Evolutionary conservation across 805 yeast genomes (phyloP).

Genomic region (Yamadazyma sp.): DNA sequence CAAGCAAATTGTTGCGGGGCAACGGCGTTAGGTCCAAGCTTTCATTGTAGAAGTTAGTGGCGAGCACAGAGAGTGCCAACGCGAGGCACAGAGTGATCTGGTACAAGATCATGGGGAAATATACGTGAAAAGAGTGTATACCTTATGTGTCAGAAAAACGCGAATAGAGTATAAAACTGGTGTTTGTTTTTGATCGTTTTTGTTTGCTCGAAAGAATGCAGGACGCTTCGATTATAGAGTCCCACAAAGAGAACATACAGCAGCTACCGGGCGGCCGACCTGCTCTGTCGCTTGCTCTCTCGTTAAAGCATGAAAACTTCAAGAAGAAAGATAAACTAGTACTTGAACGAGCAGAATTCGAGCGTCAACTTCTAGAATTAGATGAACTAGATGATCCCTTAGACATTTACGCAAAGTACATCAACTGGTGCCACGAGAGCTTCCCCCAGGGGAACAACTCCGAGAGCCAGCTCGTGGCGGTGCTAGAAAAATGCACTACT

Average conservation of each 20-base stretch:
- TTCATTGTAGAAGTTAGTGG: conserved; percentile 45
- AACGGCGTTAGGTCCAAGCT: conserved; percentile 63
- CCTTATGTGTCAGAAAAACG: conserved; percentile 3
- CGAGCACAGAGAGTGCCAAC: neutral
- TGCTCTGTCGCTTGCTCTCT: conserved; percentile 52
- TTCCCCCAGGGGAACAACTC: conserved; percentile 61
- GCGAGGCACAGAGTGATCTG: no score
- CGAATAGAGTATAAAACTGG: no score
- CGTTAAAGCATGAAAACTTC: conserved; percentile 29
- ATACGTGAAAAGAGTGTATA: no score
- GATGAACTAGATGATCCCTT: conserved; percentile 82
- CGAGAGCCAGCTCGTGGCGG: conserved; percentile 62
- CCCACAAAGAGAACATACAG: conserved; percentile 73
- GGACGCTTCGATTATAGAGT: conserved; percentile 26
- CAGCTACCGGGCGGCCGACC: conserved; percentile 71
- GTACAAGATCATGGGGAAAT: no score
- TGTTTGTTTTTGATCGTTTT: no score
- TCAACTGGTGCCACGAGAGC: conserved; percentile 66
- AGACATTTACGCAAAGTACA: conserved; percentile 69
- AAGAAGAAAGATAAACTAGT: conserved; percentile 24
- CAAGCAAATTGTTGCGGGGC: conserved; percentile 65
- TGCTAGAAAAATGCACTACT: conserved; percentile 72
- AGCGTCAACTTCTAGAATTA: conserved; percentile 45
- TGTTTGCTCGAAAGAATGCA: conserved; percentile 4
- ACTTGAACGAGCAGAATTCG: conserved; percentile 47